Conservation (phyloP, 805 yeast genomes). For the Yarrowia phangngaensis region DNA sequence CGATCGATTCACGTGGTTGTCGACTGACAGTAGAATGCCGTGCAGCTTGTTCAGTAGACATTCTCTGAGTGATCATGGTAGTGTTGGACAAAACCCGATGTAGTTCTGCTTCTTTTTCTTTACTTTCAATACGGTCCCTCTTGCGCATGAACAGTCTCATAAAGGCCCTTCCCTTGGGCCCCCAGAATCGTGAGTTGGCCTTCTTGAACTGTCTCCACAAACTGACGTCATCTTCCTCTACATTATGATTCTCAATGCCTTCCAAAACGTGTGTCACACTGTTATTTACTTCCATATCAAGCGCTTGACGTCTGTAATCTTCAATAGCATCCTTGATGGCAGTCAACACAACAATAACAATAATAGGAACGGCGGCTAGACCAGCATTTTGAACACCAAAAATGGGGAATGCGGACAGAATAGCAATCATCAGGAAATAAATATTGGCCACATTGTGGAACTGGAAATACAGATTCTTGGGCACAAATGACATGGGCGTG, state of each 20-base stretch:
- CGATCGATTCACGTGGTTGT: not conserved
- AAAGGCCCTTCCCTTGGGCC: constrained; percentile 26
- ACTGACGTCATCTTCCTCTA: constrained; percentile 51
- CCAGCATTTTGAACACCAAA: constrained; percentile 75
- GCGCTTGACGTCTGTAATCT: constrained; percentile 62
- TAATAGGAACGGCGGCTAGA: constrained; percentile 75
- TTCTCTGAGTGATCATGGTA: constrained; percentile 20
- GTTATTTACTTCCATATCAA: constrained; percentile 68
- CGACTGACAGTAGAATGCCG: not conserved
- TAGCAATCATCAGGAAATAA: constrained; percentile 75
- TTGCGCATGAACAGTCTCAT: constrained; percentile 12
- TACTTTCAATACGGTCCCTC: constrained; percentile 2
- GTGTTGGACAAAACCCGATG: constrained; percentile 13
- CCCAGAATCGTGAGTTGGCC: constrained; percentile 42
- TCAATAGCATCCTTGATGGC: constrained; percentile 77
- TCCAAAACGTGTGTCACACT: constrained; percentile 59
- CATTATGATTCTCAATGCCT: constrained; percentile 59
- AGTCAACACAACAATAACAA: constrained; percentile 70
- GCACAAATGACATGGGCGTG: constrained; percentile 86
- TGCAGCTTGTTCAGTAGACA: not conserved
- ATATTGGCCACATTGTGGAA: constrained; percentile 87
- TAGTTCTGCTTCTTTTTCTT: constrained; percentile 13
- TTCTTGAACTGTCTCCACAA: constrained; percentile 72
- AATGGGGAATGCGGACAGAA: constrained; percentile 60
- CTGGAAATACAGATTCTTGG: constrained; percentile 77